These are phyloP conservation scores for Pichia sp. DNA, from an alignment of 1,139 yeast species.

Conservation along the genomic window DNA sequence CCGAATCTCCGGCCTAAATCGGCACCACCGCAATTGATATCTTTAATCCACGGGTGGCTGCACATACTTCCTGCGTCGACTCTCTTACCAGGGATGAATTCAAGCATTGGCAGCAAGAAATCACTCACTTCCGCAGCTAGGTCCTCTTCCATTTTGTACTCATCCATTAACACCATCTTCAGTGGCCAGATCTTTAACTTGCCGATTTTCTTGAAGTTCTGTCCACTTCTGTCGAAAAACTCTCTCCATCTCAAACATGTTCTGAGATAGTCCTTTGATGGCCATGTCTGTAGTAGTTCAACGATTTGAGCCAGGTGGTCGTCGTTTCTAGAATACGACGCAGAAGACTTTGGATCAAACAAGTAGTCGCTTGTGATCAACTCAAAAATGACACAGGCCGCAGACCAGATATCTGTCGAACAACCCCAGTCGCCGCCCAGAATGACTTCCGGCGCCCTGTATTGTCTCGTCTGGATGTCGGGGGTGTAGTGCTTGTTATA, in stretches of 20 bases:
- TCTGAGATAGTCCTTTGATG: conserved; percentile 39
- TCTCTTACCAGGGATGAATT: conserved; percentile 62
- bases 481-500: conserved; percentile 64
- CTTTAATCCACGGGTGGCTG: conserved; percentile 69
- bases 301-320: conserved; percentile 76
- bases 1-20: conserved; percentile 50
- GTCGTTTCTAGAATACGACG: conserved; percentile 59
- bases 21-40: conserved; percentile 43
- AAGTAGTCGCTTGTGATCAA: conserved; percentile 72
- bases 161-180: conserved; percentile 67
- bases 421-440: conserved; percentile 71
- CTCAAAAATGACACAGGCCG: conserved; percentile 71
- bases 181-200: conserved; percentile 67
- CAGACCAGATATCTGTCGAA: conserved; percentile 73
- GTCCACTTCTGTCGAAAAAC: conserved; percentile 42
- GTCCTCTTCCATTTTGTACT: conserved; percentile 83
- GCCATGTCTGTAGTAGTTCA: conserved; percentile 62
- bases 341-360: conserved; percentile 61
- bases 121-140: conserved; percentile 63
- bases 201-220: conserved; percentile 50
- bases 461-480: conserved; percentile 75
- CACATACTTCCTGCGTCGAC: conserved; percentile 79
- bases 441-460: conserved; percentile 67
- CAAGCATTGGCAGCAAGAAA: conserved; percentile 65
- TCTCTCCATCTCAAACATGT: conserved; percentile 52